Conservation (phyloP, 164 flowering plant genomes). For the Magnolia kwangsiensis region DNA sequence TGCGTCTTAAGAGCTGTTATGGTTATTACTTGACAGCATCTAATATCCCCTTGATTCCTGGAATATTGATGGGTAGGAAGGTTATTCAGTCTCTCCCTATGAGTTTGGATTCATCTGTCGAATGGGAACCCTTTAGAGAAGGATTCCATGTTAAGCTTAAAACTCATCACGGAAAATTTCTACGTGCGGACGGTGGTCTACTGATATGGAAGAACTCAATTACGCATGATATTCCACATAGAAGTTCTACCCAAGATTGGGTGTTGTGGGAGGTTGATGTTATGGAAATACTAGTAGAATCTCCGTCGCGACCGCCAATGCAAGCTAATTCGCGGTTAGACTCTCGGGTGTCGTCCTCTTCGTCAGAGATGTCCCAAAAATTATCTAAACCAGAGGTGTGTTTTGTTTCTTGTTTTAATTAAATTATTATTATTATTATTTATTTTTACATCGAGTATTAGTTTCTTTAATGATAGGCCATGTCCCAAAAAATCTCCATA, state of each 20-base stretch:
- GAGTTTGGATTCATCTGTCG: conserved; percentile 61
- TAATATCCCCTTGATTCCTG: conserved; percentile 57
- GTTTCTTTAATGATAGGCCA: neutral
- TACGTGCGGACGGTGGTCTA: conserved; percentile 76
- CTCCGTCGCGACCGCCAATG: conserved; percentile 11
- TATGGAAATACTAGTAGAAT: conserved; percentile 40
- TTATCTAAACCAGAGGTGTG: conserved; percentile 55
- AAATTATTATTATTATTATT: neutral
- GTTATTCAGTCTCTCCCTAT: conserved; percentile 58
- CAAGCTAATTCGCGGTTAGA: neutral
- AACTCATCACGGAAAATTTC: conserved; percentile 66
- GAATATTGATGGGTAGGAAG: conserved; percentile 66
- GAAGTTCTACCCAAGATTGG: conserved; percentile 74
- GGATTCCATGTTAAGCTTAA: conserved; percentile 52
- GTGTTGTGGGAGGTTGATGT: conserved; percentile 73
- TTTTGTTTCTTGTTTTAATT: neutral
- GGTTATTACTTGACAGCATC: conserved; percentile 80
- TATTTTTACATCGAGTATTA: neutral
- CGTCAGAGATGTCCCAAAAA: conserved; percentile 13
- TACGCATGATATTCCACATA: conserved; percentile 75
- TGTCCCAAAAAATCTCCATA: too few species aligned
- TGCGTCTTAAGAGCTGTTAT: conserved; percentile 77
- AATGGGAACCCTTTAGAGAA: conserved; percentile 83
- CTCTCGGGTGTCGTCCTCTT: neutral
- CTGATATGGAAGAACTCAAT: conserved; percentile 88